phyloP scores from a whole-genome alignment of 1,284 basidiomycete genomes.

The Cryptococcus neoformans region DNA sequence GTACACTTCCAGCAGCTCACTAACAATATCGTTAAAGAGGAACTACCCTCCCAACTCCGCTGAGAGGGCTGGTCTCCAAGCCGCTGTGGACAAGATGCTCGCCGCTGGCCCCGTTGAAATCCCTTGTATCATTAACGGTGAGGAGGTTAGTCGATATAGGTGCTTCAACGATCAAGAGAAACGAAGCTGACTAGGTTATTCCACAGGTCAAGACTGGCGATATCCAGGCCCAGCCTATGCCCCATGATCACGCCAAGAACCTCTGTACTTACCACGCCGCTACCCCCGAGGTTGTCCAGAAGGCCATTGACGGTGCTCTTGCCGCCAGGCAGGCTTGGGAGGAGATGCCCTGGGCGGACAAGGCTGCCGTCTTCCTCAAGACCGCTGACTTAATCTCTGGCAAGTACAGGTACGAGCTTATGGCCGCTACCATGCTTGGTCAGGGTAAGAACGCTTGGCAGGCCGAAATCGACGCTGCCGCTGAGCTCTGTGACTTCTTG shows the following conservation, averaged over 20 bases:
- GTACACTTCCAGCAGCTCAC: not conserved
- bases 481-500: constrained; percentile 94
- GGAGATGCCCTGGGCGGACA: constrained; percentile 89
- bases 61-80: constrained; percentile 73
- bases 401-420: constrained; percentile 91
- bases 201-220: constrained; percentile 77
- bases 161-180: not conserved
- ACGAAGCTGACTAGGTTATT: not conserved
- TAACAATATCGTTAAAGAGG: constrained; percentile 14
- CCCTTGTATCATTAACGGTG: constrained; percentile 88
- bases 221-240: constrained; percentile 72
- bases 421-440: constrained; percentile 96
- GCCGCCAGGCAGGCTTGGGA: constrained; percentile 88
- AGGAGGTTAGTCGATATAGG: constrained; percentile 59
- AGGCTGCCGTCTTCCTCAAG: constrained; percentile 96
- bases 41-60: constrained; percentile 72
- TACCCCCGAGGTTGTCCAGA: constrained; percentile 66
- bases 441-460: constrained; percentile 99
- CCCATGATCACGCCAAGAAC: constrained; percentile 74
- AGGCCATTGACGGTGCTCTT: constrained; percentile 85
- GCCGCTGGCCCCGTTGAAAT: constrained; percentile 83
- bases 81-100: constrained; percentile 75
- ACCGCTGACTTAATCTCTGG: constrained; percentile 90
- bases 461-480: constrained; percentile 98
- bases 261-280: constrained; percentile 90